Conservation (phyloP, 2,329 filamentous ascomycete genomes). For the Exserohilum turcica region DNA sequence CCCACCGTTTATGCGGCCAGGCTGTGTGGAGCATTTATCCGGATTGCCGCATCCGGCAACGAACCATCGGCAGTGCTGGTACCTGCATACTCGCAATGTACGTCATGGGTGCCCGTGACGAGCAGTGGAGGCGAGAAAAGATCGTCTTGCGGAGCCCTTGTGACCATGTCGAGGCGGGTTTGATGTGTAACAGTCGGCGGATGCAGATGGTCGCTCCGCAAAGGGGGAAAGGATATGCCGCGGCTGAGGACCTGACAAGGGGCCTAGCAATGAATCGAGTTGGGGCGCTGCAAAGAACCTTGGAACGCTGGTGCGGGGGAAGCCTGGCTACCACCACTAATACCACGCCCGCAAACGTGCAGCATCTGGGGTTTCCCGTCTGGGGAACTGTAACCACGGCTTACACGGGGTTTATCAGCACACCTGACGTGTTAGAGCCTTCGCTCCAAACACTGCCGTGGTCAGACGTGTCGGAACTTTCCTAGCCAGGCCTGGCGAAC, state of each 20-base stretch:
- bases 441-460: conserved; percentile 10
- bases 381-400: conserved; percentile 13
- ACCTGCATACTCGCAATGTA: conserved; percentile 16
- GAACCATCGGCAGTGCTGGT: conserved; percentile 12
- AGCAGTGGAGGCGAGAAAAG: conserved; percentile 8
- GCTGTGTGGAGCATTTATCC: conserved; percentile 2
- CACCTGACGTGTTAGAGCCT: conserved; percentile 10
- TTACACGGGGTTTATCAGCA: conserved; percentile 2
- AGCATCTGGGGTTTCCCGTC: conserved; percentile 10
- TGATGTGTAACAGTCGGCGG: neutral
- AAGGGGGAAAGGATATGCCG: neutral
- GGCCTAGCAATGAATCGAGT: neutral
- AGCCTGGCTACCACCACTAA: neutral
- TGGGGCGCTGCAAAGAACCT: conserved; percentile 6
- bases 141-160: conserved; percentile 6
- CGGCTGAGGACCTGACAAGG: conserved; percentile 2
- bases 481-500: conserved; percentile 11
- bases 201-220: neutral
- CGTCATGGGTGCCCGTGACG: conserved; percentile 6
- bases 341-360: neutral
- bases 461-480: conserved; percentile 5
- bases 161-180: neutral
- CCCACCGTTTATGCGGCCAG: conserved; percentile 4
- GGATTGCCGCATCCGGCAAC: conserved; percentile 10
- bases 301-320: conserved; percentile 3